Evolutionary conservation across 768 basidiomycete genomes (phyloP).

Genomic region (Suillus sp.): DNA sequence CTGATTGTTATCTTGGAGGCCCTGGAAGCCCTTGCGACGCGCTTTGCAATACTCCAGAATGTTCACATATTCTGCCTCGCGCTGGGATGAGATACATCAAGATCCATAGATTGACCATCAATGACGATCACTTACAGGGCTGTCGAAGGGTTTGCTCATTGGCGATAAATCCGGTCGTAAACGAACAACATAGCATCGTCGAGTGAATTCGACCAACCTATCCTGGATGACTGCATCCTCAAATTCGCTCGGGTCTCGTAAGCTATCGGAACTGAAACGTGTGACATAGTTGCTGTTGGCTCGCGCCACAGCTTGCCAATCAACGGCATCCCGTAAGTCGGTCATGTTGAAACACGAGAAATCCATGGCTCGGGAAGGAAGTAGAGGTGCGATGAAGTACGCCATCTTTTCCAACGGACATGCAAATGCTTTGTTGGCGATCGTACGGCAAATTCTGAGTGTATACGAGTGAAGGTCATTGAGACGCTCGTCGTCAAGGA

Average conservation of each 20-base stretch:
- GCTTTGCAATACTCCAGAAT: slow-evolving; percentile 69
- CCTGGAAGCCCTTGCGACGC: slow-evolving; percentile 61
- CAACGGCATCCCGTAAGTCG: slow-evolving; percentile 48
- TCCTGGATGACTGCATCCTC: slow-evolving; percentile 75
- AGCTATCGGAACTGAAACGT: slow-evolving; percentile 45
- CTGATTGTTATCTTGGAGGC: slow-evolving; percentile 62
- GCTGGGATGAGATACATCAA: slow-evolving; percentile 40
- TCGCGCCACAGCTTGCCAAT: slow-evolving; percentile 62
- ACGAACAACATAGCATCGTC: slow-evolving; percentile 59
- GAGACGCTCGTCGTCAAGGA: slow-evolving; percentile 47
- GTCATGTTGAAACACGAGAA: neutral
- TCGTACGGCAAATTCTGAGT: slow-evolving; percentile 56
- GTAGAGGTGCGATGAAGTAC: slow-evolving; percentile 71
- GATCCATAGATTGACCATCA: slow-evolving; percentile 3
- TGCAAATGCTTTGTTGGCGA: slow-evolving; percentile 69
- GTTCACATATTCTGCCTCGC: slow-evolving; percentile 60
- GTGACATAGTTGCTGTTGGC: slow-evolving; percentile 56
- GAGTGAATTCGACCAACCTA: slow-evolving; percentile 72
- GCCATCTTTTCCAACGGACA: slow-evolving; percentile 55
- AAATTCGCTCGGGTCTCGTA: slow-evolving; percentile 39
- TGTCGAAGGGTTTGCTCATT: slow-evolving; percentile 66
- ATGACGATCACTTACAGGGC: slow-evolving; percentile 49
- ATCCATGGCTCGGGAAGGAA: slow-evolving; percentile 28
- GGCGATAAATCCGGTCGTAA: slow-evolving; percentile 73
- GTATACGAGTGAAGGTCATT: slow-evolving; percentile 62